phyloP scores from a whole-genome alignment of 495 filamentous ascomycete species.

The Aspergillus hancockii region DNA sequence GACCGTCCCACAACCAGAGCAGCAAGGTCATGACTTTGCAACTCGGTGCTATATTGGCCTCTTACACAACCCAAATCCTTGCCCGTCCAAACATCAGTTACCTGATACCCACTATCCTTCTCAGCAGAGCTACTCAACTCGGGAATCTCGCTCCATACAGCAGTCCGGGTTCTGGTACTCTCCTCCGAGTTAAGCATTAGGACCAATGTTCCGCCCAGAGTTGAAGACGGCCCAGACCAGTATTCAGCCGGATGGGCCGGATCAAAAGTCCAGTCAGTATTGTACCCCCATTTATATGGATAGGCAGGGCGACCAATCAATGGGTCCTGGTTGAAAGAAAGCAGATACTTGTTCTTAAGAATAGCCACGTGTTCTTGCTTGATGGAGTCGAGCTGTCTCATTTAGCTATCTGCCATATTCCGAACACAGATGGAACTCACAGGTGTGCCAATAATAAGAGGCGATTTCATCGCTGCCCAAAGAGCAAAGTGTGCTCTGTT shows the following conservation, averaged over 20 bases:
- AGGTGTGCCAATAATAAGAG: conserved; percentile 57
- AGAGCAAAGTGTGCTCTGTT: conserved; percentile 52
- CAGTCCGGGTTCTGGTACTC: conserved; percentile 37
- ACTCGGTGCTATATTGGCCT: conserved; percentile 30
- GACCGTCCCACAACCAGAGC: conserved; percentile 40
- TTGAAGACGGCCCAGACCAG: conserved; percentile 55
- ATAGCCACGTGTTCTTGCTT: conserved; percentile 46
- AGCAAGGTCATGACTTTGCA: conserved; percentile 53
- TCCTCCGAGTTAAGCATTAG: conserved; percentile 54
- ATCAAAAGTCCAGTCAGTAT: conserved; percentile 63
- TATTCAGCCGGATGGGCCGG: conserved; percentile 59
- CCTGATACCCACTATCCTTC: conserved; percentile 40
- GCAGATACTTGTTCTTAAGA: conserved; percentile 58
- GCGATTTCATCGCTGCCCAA: conserved; percentile 61
- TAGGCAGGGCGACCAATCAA: conserved; percentile 50
- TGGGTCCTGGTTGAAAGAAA: conserved; percentile 65
- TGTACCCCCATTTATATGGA: conserved; percentile 68
- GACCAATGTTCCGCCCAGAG: conserved; percentile 49
- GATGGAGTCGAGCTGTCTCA: conserved; percentile 43
- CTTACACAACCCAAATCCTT: conserved; percentile 49
- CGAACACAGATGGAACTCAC: conserved; percentile 30
- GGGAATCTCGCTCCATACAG: conserved; percentile 55
- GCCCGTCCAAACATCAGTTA: conserved; percentile 57
- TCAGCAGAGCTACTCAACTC: conserved; percentile 34
- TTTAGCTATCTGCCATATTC: background rate